Base-by-base conservation (phyloP, 352 stramenopile species). In the Pythium dissotocum region DNA sequence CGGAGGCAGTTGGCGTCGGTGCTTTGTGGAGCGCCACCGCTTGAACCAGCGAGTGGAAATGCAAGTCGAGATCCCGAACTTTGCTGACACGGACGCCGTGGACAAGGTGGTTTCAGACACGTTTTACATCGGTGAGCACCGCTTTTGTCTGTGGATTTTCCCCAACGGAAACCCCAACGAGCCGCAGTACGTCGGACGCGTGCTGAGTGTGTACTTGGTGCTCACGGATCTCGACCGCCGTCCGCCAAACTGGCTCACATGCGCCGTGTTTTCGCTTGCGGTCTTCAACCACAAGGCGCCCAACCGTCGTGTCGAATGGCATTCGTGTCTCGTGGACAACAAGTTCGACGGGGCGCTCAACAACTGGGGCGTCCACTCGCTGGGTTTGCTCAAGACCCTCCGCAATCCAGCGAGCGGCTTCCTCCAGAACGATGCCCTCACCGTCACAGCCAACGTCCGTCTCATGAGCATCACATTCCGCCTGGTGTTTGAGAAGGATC, bases 341-440 rank as follows among this genome's bases (percentile, higher is more conserved):
- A 91, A 91, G 63, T 94, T 94, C 53, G 75, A 91, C 73, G 70
- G 57, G 18, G 61, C 85, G 38, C 75, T 94, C 21, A 89, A 89
- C 73, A 93, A 93, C 65, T 94, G 87, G 85, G 85, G 83, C 33
- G 86, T 94, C 28, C 87, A 94, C 58, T 91, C 85, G 21, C 76
- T 93, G 3, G 83, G 85, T 4, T 74, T 79, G 6, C 76, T 93
- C 14, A 69, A 71, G 24, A 80, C 72, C 61, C 72, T 94, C 28
- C 78, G 73, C 21, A 76, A 89, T 69, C 79, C 79, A 28, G 67
- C 75, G 32, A 83, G 77, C 38, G 85, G 84, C 10, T 93, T 82
- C 35, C 60, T 93, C 13, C 32, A 49, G 18, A 70, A 76, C 30
- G 76, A 84, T 28, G 76, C 75, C n/a, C 75, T 94, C 58, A 88